phyloP scores from a whole-genome alignment of 495 filamentous ascomycete genomes.

The Niebla homalea region DNA sequence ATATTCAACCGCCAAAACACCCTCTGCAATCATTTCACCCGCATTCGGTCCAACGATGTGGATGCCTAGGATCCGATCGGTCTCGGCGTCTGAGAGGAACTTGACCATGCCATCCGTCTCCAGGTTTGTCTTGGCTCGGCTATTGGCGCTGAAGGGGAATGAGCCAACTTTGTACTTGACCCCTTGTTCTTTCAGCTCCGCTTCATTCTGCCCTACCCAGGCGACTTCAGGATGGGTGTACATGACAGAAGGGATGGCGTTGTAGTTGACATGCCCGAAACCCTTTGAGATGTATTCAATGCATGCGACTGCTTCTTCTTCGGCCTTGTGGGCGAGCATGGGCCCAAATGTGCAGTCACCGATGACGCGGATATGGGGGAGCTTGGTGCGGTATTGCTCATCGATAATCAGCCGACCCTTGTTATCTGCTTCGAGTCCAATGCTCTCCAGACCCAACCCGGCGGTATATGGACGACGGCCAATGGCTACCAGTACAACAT shows the following conservation, averaged over 20 bases:
- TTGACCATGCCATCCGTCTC: conserved; percentile 95
- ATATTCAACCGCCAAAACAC: conserved; percentile 89
- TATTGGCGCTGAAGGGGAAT: conserved; percentile 97
- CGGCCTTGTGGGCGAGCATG: conserved; percentile 98
- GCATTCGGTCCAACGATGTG: conserved; percentile 95
- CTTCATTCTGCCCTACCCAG: conserved; percentile 97
- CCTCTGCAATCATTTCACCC: conserved; percentile 99
- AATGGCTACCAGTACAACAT: conserved; percentile 94
- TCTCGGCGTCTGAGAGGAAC: conserved; percentile 93
- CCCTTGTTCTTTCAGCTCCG: conserved; percentile 79
- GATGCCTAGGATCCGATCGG: conserved; percentile 84
- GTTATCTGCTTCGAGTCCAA: conserved; percentile 89
- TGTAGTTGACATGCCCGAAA: conserved; percentile 97
- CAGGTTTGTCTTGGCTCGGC: conserved; percentile 94
- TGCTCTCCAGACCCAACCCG: conserved; percentile 82
- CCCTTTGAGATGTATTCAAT: conserved; percentile 96
- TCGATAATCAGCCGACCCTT: conserved; percentile 91
- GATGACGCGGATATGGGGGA: conserved; percentile 90
- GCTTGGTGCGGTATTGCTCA: conserved; percentile 94
- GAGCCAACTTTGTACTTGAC: conserved; percentile 81
- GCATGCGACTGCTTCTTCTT: conserved; percentile 90
- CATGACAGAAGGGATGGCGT: conserved; percentile 95
- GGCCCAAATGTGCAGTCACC: conserved; percentile 96
- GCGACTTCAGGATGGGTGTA: conserved; percentile 98
- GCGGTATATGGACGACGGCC: conserved; percentile 89